phyloP scores from a whole-genome alignment of 2,329 filamentous ascomycete species.

The Nemania diffusa region DNA sequence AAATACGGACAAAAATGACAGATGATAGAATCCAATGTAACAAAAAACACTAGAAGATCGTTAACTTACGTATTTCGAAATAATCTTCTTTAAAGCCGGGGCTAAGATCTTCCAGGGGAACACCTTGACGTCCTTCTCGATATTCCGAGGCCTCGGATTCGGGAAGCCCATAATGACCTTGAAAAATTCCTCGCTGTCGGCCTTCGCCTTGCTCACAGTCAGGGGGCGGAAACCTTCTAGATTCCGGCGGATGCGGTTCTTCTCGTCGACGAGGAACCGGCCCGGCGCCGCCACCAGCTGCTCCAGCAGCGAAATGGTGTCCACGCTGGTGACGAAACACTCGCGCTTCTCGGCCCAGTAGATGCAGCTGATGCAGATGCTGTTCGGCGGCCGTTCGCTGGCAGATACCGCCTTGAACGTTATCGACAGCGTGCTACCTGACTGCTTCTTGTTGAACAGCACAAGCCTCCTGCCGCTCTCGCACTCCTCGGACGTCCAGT shows the following conservation, averaged over 20 bases:
- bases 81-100: constrained; percentile 94
- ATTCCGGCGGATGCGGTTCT: constrained; percentile 96
- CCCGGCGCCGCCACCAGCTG: constrained; percentile 79
- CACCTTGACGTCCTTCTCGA: constrained; percentile 99
- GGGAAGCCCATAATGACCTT: constrained; percentile 99
- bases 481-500: constrained; percentile 86
- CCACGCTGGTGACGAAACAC: constrained; percentile 94
- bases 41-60: too few relatives aligned
- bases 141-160: constrained; percentile 93
- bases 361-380: constrained; percentile 97
- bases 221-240: constrained; percentile 92
- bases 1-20: too few relatives aligned
- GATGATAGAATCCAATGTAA: too few relatives aligned
- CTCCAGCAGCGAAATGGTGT: constrained; percentile 95
- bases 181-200: constrained; percentile 96
- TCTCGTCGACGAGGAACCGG: constrained; percentile 95
- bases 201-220: constrained; percentile 92
- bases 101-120: constrained; percentile 95
- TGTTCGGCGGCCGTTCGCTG: constrained; percentile 82
- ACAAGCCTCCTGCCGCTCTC: constrained; percentile 84
- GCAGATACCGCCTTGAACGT: constrained; percentile 82
- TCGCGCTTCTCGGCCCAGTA: constrained; percentile 93
- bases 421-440: constrained; percentile 81
- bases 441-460: constrained; percentile 85
- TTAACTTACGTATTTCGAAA: constrained; percentile 81